These are phyloP conservation scores for Phalaenopsis aphrodite DNA, from an alignment of 106 monocot genomes.

Conservation along the genomic window DNA sequence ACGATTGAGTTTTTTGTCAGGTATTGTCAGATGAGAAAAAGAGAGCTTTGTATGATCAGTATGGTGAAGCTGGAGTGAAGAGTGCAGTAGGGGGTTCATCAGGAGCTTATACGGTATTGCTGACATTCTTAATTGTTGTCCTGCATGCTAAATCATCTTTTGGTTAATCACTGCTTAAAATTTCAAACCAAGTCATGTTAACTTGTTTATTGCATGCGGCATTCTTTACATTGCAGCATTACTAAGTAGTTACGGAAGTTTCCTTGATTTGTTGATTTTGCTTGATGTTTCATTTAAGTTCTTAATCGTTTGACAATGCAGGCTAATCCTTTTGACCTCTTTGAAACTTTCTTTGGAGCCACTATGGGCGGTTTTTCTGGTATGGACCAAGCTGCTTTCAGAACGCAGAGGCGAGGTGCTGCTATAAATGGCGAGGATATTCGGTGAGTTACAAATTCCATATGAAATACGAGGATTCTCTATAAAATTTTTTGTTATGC, in stretches of 20 bases:
- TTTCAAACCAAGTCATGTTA: background rate
- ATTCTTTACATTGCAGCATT: background rate
- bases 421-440: constrained; percentile 91
- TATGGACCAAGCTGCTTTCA: constrained; percentile 71
- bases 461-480: background rate
- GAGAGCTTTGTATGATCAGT: constrained; percentile 88
- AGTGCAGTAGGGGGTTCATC: constrained; percentile 67
- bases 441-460: constrained; percentile 39
- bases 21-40: constrained; percentile 96
- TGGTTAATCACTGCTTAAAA: background rate
- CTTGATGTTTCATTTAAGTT: constrained; percentile 4
- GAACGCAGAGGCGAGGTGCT: constrained; percentile 50
- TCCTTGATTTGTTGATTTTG: background rate
- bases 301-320: constrained; percentile 20
- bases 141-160: background rate
- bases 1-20: constrained; percentile 27
- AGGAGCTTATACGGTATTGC: constrained; percentile 78
- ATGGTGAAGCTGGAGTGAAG: constrained; percentile 95
- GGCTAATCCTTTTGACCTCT: constrained; percentile 97
- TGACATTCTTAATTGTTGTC: background rate
- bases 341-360: constrained; percentile 93
- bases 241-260: background rate
- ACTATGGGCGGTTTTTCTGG: constrained; percentile 86
- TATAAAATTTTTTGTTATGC: background rate
- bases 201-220: background rate